Evolutionary conservation across 192 early-diverging fungal genomes (phyloP), one percentile per base, ranked within the genome.

Genomic region (Entomortierella parvispora): DNA sequence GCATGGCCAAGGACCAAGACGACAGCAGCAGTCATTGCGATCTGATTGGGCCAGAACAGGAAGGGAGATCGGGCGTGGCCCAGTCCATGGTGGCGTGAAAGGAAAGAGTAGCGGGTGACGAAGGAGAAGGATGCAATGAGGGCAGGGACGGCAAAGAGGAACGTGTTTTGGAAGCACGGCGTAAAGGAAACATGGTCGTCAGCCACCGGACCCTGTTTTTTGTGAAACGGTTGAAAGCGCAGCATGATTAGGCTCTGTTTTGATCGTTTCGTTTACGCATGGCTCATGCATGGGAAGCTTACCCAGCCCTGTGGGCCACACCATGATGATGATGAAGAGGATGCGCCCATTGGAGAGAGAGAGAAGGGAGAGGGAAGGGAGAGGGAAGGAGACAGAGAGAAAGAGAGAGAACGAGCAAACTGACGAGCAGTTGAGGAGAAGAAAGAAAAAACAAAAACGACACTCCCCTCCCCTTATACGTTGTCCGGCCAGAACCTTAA

Each of bases 301-400:
- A 66, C 71, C 71, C 71, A 74, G 26, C 63, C 71, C 22, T 66
- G 62, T 23, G 48, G 0, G 28, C 42, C 62, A 28, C 71, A 74
- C 71, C 71, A 74, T 7, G 71, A 50, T 20, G 18, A 55, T 34
- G 57, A 45, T 44, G 57, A 58, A 2, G 54, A 20, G n/a, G n/a
- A n/a, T n/a, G n/a, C n/a, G n/a, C n/a, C n/a, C n/a, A n/a, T 47
- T 45, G 47, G 11, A 34, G 42, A 44, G 59, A 18, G 18, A 15
- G 29, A 10, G 25, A 32, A 17, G 40, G 0, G n/a, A 33, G 20
- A 14, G 18, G 32, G 14, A 28, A 11, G 15, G 34, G n/a, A 22
- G 5, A 2, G 28, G 29, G 46, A 20, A 22, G 12, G 25, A 33
- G 18, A 56, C 0, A 18, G 43, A 49, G 29, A 29, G 64, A 52